These are phyloP conservation scores for Paecilomyces variotii DNA, from an alignment of 2,329 filamentous ascomycete genomes.

Conservation along the genomic window DNA sequence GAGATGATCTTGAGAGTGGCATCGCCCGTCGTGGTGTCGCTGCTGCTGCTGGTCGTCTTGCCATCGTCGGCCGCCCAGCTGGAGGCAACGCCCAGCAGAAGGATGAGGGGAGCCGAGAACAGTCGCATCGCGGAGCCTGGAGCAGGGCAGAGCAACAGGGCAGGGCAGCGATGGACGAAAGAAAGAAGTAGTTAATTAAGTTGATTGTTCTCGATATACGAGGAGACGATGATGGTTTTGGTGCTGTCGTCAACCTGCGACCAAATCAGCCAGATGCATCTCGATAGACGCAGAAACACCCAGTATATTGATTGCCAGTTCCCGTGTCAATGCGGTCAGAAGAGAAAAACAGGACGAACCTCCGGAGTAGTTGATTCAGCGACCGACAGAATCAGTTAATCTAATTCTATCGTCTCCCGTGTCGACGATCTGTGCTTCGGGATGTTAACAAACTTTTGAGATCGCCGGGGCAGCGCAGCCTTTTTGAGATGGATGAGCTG, in stretches of 20 bases:
- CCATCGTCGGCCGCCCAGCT: slow-evolving; percentile 1
- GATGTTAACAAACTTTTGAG: neutral
- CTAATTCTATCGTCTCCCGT: neutral
- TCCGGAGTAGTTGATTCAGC: too few relatives aligned
- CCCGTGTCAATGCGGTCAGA: too few relatives aligned
- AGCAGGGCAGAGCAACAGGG: neutral
- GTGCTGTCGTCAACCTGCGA: too few relatives aligned
- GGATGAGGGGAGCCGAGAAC: neutral
- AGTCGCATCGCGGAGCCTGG: neutral
- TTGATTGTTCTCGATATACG: too few relatives aligned
- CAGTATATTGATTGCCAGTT: too few relatives aligned
- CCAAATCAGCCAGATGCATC: too few relatives aligned
- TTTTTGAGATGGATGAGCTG: neutral
- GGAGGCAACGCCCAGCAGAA: neutral
- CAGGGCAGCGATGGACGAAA: neutral
- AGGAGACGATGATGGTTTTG: too few relatives aligned
- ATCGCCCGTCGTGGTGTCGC: slow-evolving; percentile 11
- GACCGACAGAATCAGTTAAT: too few relatives aligned
- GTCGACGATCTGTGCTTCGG: neutral
- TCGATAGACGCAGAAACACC: too few relatives aligned
- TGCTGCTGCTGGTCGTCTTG: too few relatives aligned
- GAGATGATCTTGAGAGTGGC: slow-evolving; percentile 15
- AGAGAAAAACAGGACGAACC: too few relatives aligned
- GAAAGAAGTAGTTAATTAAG: too few relatives aligned
- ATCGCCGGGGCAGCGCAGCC: neutral